A percentile compares a stretch with the other conserved stretches of the same genome.
Conservation (phyloP, 768 basidiomycete genomes). For the Auricularia auricula-judae region DNA sequence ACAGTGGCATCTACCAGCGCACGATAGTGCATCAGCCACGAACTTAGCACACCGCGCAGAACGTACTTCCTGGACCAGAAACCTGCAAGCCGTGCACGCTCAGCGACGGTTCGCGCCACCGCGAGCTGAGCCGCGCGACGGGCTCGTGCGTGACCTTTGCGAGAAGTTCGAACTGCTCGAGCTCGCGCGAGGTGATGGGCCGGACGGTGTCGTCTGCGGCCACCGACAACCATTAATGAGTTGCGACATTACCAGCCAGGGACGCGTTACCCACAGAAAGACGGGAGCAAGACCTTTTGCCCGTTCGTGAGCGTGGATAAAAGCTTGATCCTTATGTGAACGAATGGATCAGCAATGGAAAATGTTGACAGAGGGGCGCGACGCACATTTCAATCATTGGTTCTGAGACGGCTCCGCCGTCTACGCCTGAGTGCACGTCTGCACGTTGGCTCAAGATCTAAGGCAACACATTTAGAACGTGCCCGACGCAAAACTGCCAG, state of each 20-base stretch:
- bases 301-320: constrained; percentile 55
- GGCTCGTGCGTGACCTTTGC: constrained; percentile 58
- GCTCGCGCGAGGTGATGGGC: constrained; percentile 54
- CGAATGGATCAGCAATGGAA: too few relatives aligned
- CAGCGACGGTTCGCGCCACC: constrained; percentile 86
- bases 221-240: neutral
- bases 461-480: neutral
- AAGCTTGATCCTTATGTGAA: constrained; percentile 60
- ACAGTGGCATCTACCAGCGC: constrained; percentile 59
- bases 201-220: constrained; percentile 65
- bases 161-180: constrained; percentile 53
- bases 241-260: neutral
- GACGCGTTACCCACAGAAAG: constrained; percentile 57
- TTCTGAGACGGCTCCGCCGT: constrained; percentile 79
- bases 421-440: constrained; percentile 88
- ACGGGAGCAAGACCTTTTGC: constrained; percentile 55
- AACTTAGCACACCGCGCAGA: neutral
- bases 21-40: neutral
- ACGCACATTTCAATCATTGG: constrained; percentile 88
- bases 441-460: constrained; percentile 63
- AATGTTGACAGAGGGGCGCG: too few relatives aligned
- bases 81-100: constrained; percentile 79
- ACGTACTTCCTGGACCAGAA: constrained; percentile 69
- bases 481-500: neutral
- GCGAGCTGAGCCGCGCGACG: constrained; percentile 55